These are phyloP conservation scores for Aspergillus costaricaensis DNA, from an alignment of 2,329 filamentous ascomycete genomes.

Conservation along the genomic window DNA sequence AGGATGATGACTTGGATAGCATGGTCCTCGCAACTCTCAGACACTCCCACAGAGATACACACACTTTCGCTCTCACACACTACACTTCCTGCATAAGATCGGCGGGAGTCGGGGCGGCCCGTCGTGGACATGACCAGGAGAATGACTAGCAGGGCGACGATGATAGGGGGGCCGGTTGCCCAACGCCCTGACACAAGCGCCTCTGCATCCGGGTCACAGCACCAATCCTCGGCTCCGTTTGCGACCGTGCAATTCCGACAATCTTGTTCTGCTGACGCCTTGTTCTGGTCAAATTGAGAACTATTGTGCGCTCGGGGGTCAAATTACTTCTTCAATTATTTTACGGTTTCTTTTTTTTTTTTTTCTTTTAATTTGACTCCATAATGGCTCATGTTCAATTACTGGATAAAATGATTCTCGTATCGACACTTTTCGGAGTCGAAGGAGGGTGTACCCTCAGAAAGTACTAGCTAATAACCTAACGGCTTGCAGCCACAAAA, in stretches of 20 bases:
- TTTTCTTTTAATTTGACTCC: neutral
- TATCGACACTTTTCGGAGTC: too few relatives aligned
- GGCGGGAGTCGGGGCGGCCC: conserved; percentile 34
- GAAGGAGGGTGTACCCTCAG: too few relatives aligned
- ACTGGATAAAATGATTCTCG: too few relatives aligned
- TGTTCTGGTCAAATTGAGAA: neutral
- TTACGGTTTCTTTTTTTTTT: neutral
- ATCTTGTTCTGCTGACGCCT: conserved; percentile 3
- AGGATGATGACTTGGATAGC: neutral
- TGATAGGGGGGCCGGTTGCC: conserved; percentile 20
- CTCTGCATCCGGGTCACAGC: conserved; percentile 22
- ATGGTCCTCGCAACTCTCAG: neutral
- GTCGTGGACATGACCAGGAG: conserved; percentile 30
- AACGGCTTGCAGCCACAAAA: too few relatives aligned
- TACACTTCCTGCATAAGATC: conserved; percentile 34
- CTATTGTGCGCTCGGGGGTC: neutral
- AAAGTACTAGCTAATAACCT: too few relatives aligned
- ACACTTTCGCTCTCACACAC: conserved; percentile 7
- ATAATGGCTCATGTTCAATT: neutral
- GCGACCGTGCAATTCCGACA: conserved; percentile 19
- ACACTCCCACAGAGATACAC: neutral
- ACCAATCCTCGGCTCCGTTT: conserved; percentile 15
- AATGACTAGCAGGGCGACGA: conserved; percentile 24
- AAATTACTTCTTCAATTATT: neutral
- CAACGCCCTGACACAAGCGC: conserved; percentile 25